Conservation (phyloP, 768 basidiomycete genomes). For the Podaxis mareebaensis region DNA sequence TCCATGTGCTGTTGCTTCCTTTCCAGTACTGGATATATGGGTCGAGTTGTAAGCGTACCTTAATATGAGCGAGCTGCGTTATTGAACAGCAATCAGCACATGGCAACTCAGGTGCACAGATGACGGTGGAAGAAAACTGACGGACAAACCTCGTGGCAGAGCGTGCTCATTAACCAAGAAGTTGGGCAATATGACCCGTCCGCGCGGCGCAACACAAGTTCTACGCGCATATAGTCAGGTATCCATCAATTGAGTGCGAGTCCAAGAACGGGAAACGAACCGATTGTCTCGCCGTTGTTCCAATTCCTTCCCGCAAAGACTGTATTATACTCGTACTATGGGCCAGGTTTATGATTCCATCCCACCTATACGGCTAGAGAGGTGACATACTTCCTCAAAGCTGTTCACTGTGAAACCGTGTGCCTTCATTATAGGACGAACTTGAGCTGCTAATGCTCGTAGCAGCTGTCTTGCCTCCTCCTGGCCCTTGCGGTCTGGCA, state of each 20-base stretch:
- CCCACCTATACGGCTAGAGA: not conserved
- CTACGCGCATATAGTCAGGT: constrained; percentile 35
- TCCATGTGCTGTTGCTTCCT: constrained; percentile 64
- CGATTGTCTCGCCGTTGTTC: constrained; percentile 81
- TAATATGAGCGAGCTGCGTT: constrained; percentile 76
- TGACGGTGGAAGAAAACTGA: not conserved
- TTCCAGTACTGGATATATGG: not conserved
- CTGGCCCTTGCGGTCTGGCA: constrained; percentile 39
- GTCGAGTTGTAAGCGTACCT: constrained; percentile 40
- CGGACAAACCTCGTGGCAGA: constrained; percentile 77
- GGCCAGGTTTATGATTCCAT: not conserved
- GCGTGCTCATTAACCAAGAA: constrained; percentile 70
- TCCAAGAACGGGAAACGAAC: constrained; percentile 32
- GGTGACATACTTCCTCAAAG: constrained; percentile 70
- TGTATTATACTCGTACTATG: constrained; percentile 73
- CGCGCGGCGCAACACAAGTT: constrained; percentile 69
- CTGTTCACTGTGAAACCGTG: constrained; percentile 78
- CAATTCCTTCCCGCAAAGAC: constrained; percentile 86
- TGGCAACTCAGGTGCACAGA: not conserved
- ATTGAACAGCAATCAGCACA: not conserved
- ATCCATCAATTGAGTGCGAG: not conserved
- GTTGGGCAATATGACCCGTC: constrained; percentile 62
- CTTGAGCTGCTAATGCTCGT: constrained; percentile 80
- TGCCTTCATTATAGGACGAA: constrained; percentile 78
- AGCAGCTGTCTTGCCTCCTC: constrained; percentile 73